phyloP scores from a whole-genome alignment of 1,284 basidiomycete species.

The Phlebopus sp. region DNA sequence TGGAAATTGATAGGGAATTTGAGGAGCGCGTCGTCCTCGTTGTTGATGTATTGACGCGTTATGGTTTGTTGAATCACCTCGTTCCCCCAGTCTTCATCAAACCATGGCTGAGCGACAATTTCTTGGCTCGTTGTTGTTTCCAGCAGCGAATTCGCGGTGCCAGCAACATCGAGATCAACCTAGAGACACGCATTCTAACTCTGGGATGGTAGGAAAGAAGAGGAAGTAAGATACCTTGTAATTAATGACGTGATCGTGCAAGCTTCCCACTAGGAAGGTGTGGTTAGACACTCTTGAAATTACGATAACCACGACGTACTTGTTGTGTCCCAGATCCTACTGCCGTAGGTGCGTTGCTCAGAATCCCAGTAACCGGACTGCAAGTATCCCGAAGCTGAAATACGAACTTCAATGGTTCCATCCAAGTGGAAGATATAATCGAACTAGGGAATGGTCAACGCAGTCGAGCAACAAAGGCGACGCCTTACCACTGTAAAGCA shows the following conservation, averaged over 20 bases:
- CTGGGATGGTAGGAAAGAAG: not conserved
- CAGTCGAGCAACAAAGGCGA: not conserved
- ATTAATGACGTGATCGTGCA: slow-evolving; percentile 72
- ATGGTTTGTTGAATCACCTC: slow-evolving; percentile 55
- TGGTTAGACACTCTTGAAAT: not conserved
- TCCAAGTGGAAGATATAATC: slow-evolving; percentile 68
- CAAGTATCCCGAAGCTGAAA: slow-evolving; percentile 67
- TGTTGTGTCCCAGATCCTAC: slow-evolving; percentile 51
- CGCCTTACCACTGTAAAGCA: slow-evolving; percentile 35
- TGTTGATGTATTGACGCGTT: slow-evolving; percentile 45
- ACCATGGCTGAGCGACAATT: slow-evolving; percentile 50
- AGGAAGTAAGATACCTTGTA: slow-evolving; percentile 41
- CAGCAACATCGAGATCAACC: slow-evolving; percentile 61
- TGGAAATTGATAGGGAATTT: slow-evolving; percentile 55
- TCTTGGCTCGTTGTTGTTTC: slow-evolving; percentile 50
- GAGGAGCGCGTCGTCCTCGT: slow-evolving; percentile 55
- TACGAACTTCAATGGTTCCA: slow-evolving; percentile 60
- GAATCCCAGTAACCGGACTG: slow-evolving; percentile 59
- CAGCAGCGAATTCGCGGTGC: slow-evolving; percentile 56
- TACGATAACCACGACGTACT: slow-evolving; percentile 35
- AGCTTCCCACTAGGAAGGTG: slow-evolving; percentile 49
- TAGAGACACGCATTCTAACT: slow-evolving; percentile 10
- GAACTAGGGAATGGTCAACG: slow-evolving; percentile 38
- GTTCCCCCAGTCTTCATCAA: slow-evolving; percentile 60
- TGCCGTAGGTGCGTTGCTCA: slow-evolving; percentile 51